These are phyloP conservation scores for Dothideomycetidae sp. DNA, from an alignment of 2,329 filamentous ascomycete species.

Conservation along the genomic window DNA sequence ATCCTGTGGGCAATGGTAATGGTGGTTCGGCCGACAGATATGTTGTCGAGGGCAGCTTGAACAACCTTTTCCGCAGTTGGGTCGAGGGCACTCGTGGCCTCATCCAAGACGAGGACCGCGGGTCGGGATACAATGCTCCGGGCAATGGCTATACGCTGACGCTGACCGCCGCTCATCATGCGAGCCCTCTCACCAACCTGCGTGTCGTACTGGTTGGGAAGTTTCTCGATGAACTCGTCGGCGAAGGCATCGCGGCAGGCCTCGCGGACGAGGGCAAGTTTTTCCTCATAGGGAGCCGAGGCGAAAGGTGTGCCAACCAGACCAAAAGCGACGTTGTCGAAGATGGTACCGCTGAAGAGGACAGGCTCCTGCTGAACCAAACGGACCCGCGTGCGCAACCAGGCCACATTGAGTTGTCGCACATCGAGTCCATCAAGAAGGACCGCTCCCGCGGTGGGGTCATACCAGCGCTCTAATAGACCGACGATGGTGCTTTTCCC, in stretches of 20 bases:
- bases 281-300: slow-evolving; percentile 43
- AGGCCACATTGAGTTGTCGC: slow-evolving; percentile 22
- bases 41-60: slow-evolving; percentile 27
- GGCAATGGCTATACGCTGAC: slow-evolving; percentile 30
- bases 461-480: slow-evolving; percentile 39
- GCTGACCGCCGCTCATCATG: slow-evolving; percentile 30
- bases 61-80: slow-evolving; percentile 29
- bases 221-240: slow-evolving; percentile 48
- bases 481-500: slow-evolving; percentile 29
- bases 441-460: slow-evolving; percentile 48
- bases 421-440: slow-evolving; percentile 34
- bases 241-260: slow-evolving; percentile 57
- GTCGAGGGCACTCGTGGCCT: slow-evolving; percentile 30
- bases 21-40: slow-evolving; percentile 22
- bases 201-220: slow-evolving; percentile 54
- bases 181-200: slow-evolving; percentile 28
- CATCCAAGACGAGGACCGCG: slow-evolving; percentile 28
- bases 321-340: slow-evolving; percentile 26
- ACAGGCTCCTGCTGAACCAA: slow-evolving; percentile 36
- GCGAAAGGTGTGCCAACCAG: slow-evolving; percentile 36
- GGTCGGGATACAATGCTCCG: slow-evolving; percentile 30
- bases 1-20: slow-evolving; percentile 33
- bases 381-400: slow-evolving; percentile 30
- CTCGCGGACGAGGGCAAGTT: too few relatives aligned
- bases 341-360: slow-evolving; percentile 32